These are phyloP conservation scores for Atalantia buxifolia DNA, from an alignment of 345 rosid genomes.

Conservation along the genomic window DNA sequence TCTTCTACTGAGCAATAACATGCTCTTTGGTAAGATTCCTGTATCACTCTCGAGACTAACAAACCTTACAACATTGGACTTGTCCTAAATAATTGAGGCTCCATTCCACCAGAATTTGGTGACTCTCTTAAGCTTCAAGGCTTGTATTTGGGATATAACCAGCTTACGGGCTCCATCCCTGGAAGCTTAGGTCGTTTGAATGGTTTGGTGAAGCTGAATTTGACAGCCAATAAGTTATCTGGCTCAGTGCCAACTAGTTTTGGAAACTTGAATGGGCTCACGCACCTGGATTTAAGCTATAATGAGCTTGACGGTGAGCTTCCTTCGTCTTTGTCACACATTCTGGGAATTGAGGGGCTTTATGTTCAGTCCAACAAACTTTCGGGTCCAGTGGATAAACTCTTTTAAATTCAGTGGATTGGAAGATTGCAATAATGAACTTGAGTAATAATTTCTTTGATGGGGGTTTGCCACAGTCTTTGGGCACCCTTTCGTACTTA, in stretches of 20 bases:
- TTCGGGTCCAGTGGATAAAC: conserved; percentile 40
- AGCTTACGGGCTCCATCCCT: no score
- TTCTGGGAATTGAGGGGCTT: conserved; percentile 71
- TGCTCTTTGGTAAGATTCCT: conserved; percentile 70
- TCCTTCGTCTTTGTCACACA: conserved; percentile 46
- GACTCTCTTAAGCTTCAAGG: no score
- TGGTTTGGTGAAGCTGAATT: conserved; percentile 71
- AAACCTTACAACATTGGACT: no score
- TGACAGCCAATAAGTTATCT: conserved; percentile 52
- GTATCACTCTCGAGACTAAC: conserved; percentile 44
- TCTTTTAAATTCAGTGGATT: conserved; percentile 46
- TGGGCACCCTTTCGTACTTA: conserved; percentile 68
- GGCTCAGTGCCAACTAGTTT: conserved; percentile 61
- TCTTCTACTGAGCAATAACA: conserved; percentile 60
- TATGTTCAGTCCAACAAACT: conserved; percentile 66
- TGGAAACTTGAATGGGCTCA: conserved; percentile 72
- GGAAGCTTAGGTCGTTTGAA: conserved; percentile 14
- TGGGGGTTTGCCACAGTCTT: conserved; percentile 15
- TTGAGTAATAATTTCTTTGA: no score
- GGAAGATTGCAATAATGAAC: conserved; percentile 65
- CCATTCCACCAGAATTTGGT: no score
- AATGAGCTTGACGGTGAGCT: conserved; percentile 64
- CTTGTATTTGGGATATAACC: no score
- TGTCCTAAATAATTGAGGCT: no score
- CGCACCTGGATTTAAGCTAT: conserved; percentile 72